A percentile compares a stretch with the other conserved stretches of the same genome.
Conservation (phyloP, 495 filamentous ascomycete genomes). For the Aspergillus sclerotioniger region DNA sequence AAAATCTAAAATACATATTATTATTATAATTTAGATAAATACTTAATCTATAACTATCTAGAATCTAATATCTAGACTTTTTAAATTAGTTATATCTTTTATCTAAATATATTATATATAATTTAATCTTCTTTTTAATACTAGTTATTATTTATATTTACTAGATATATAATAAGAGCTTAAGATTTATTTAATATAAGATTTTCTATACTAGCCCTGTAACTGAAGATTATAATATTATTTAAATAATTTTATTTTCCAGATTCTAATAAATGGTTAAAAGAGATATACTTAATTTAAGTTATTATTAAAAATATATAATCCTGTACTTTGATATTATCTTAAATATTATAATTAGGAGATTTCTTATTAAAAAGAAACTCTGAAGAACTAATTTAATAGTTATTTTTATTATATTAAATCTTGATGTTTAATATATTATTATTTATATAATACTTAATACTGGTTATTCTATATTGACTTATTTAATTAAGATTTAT, state of each 20-base stretch:
- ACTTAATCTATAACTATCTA: neutral
- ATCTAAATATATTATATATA: neutral
- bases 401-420: neutral
- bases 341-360: neutral
- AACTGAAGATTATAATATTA: neutral
- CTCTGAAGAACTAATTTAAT: neutral
- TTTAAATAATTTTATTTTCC: constrained; percentile 1
- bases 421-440: neutral
- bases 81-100: neutral
- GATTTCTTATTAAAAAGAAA: neutral
- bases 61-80: neutral
- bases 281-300: neutral
- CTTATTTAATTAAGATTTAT: constrained; percentile 6
- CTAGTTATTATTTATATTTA: neutral
- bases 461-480: neutral
- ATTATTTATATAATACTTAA: constrained; percentile 3
- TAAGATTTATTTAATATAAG: too few relatives aligned
- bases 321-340: neutral
- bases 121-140: neutral
- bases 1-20: neutral
- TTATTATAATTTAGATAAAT: neutral
- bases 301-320: neutral
- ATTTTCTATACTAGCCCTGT: neutral
- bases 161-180: neutral
- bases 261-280: neutral